Conservation (phyloP, 306 rosid genomes). For the Lablab purpureus region DNA sequence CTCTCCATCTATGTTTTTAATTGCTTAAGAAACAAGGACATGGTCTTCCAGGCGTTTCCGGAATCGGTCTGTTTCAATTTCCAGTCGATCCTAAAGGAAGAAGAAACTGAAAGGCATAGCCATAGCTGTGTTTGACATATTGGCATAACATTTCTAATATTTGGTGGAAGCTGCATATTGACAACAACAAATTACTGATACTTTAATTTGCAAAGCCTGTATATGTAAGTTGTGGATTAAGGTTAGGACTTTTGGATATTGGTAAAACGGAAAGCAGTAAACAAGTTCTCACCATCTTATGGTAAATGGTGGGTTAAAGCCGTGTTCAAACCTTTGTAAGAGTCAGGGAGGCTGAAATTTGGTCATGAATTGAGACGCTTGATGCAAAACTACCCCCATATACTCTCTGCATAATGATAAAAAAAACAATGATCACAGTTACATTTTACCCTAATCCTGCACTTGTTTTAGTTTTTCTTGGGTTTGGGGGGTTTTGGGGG, state of each 20-base stretch:
- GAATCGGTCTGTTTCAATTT: background rate
- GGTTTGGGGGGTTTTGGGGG: no score
- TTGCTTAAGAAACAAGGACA: constrained; percentile 12
- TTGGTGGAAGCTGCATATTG: background rate
- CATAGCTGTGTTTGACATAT: background rate
- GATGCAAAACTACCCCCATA: background rate
- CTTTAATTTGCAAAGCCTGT: background rate
- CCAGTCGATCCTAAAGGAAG: background rate
- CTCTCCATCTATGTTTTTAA: constrained; percentile 17
- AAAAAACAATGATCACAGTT: no score
- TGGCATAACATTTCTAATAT: background rate
- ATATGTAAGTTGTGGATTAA: background rate
- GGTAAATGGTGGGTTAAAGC: background rate
- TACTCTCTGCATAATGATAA: background rate
- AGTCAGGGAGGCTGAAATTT: background rate
- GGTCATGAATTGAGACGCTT: background rate
- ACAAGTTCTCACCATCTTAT: background rate
- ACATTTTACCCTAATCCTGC: no score
- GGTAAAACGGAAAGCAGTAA: background rate
- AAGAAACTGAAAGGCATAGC: background rate
- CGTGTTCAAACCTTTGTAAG: background rate
- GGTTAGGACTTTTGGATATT: background rate
- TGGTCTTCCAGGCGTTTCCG: constrained; percentile 10
- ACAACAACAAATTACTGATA: background rate
- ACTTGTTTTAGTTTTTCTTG: no score